These are phyloP conservation scores for Apiospora saccharicola DNA, from an alignment of 2,329 filamentous ascomycete genomes.

Conservation along the genomic window DNA sequence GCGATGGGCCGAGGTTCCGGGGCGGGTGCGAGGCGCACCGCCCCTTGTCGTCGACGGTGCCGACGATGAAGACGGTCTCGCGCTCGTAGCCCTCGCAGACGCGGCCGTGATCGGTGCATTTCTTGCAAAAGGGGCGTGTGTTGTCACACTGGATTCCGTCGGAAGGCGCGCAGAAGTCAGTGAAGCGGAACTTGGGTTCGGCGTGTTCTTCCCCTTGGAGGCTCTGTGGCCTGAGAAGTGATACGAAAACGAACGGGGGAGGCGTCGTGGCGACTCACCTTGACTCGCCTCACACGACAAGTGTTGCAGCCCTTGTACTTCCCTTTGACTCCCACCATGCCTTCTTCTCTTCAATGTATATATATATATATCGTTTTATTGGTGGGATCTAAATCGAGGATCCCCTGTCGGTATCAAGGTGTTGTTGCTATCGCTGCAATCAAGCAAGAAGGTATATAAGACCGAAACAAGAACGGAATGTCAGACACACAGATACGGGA, in stretches of 20 bases:
- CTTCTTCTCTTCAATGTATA: background rate
- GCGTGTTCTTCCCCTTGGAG: background rate
- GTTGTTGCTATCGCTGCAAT: background rate
- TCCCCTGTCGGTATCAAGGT: background rate
- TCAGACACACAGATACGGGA: background rate
- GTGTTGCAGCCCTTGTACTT: conserved; percentile 31
- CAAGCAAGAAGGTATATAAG: background rate
- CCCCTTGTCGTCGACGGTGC: conserved; percentile 61
- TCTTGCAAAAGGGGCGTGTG: conserved; percentile 65
- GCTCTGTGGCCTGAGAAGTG: background rate
- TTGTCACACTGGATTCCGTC: conserved; percentile 58
- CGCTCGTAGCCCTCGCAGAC: conserved; percentile 69
- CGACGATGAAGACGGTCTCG: conserved; percentile 69
- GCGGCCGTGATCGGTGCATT: conserved; percentile 64
- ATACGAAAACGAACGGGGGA: background rate
- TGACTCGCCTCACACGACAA: conserved; percentile 28
- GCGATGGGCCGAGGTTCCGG: conserved; percentile 45
- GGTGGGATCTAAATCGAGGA: background rate
- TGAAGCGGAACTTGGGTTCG: background rate
- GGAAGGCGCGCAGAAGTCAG: background rate
- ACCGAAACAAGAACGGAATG: background rate
- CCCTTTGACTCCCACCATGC: conserved; percentile 30
- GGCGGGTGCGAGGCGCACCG: conserved; percentile 65
- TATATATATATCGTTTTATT: background rate
- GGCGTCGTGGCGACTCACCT: conserved; percentile 9